Evolutionary conservation across 2,329 filamentous ascomycete genomes (phyloP).

Genomic region (Phialophora macrospora): DNA sequence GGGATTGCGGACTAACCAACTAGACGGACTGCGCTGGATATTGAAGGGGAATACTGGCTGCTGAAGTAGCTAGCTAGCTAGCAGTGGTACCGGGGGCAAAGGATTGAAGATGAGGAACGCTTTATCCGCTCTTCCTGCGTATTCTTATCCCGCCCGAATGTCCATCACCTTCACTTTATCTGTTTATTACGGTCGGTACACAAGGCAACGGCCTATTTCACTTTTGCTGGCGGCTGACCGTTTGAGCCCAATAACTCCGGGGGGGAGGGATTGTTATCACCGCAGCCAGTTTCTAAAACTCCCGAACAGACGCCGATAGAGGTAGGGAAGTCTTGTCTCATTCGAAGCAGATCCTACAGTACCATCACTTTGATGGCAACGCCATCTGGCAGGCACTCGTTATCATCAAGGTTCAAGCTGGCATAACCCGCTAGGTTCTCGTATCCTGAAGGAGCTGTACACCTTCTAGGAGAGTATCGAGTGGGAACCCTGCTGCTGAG

Average conservation of each 20-base stretch:
- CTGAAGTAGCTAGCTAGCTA: background rate
- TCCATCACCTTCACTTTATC: background rate
- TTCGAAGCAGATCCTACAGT: too few relatives aligned
- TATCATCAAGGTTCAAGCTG: too few relatives aligned
- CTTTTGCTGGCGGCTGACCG: background rate
- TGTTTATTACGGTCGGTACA: background rate
- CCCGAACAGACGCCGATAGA: background rate
- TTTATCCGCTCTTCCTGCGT: background rate
- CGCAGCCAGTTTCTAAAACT: background rate
- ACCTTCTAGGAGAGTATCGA: too few relatives aligned
- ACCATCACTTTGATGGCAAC: too few relatives aligned
- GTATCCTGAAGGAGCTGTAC: too few relatives aligned
- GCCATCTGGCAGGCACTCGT: too few relatives aligned
- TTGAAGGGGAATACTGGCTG: background rate
- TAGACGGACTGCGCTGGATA: background rate
- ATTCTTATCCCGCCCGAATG: too few relatives aligned
- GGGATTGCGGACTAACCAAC: constrained; percentile 10
- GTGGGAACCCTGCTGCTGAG: too few relatives aligned
- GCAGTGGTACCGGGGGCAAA: background rate
- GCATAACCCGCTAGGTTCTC: too few relatives aligned
- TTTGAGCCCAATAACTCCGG: background rate
- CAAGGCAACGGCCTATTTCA: background rate
- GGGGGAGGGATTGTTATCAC: background rate
- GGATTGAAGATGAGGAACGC: background rate
- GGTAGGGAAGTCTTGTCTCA: background rate